Evolutionary conservation across 1,284 basidiomycete species (phyloP).

Genomic region (Cerioporus squamosus): DNA sequence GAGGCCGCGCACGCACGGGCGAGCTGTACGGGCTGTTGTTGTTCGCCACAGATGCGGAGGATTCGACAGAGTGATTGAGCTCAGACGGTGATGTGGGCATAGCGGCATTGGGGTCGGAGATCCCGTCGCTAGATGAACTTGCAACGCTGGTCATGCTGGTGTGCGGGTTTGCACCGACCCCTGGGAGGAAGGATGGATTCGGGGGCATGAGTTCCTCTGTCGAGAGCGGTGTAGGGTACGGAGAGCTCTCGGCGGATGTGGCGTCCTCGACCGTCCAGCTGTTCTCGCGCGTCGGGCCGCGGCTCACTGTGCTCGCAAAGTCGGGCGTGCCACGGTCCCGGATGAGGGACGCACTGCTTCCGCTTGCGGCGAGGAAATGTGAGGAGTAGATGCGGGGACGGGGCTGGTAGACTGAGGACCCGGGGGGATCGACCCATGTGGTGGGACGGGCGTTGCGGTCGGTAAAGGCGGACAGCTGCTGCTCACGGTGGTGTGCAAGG

Average conservation of each 20-base stretch:
- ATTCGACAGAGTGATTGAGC: conserved; percentile 23
- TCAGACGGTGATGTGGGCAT: conserved; percentile 19
- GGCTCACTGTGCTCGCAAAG: conserved; percentile 1
- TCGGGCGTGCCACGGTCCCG: conserved; percentile 19
- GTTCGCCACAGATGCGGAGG: conserved; percentile 24
- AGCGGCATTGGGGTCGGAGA: conserved; percentile 8
- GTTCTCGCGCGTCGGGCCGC: conserved; percentile 23
- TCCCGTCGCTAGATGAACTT: conserved; percentile 21
- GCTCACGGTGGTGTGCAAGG: conserved; percentile 60
- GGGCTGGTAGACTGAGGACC: conserved; percentile 7
- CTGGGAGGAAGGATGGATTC: conserved; percentile 28
- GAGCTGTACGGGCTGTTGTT: conserved; percentile 6
- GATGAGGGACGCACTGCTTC: conserved; percentile 36
- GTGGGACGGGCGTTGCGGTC: conserved; percentile 25
- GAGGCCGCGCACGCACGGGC: conserved; percentile 19
- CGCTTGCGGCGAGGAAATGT: conserved; percentile 19
- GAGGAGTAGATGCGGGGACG: conserved; percentile 15
- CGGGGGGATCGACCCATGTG: conserved; percentile 25
- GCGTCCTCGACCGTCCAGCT: conserved; percentile 33
- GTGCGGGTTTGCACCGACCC: no score
- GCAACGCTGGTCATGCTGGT: conserved; percentile 25
- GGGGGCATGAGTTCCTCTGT: conserved; percentile 28
- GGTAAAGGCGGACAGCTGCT: conserved; percentile 41
- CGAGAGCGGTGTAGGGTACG: conserved; percentile 26
- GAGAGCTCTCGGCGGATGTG: conserved; percentile 26